Evolutionary conservation across 83 land plant genomes (phyloP), one percentile per base, ranked within the genome.

Genomic region (Diphasiastrum complanatum): DNA sequence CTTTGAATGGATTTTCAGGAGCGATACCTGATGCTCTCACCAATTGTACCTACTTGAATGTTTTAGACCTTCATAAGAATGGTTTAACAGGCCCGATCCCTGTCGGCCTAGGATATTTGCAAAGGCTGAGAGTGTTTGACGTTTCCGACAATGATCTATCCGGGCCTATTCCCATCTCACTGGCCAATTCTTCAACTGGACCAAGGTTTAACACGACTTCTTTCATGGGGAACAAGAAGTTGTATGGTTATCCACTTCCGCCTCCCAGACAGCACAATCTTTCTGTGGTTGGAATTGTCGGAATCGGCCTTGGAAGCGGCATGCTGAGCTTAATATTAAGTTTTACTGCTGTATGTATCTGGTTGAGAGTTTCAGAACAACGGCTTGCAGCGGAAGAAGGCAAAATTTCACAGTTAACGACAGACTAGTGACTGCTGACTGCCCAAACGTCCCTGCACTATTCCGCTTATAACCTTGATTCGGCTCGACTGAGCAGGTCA

Each of bases 291-390:
- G 58, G 16, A 3, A 54, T 54, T 25, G 58, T 54, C n/a, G 58
- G 58, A 28, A 54, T 54, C 14, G 58, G 58, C 16, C 58, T 54
- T 22, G 58, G 58, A 11, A 54, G 58, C 29, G 58, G 58, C n/a
- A 54, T 54, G 58, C 33, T 54, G 33, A 54, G 58, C 58, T 30
- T 54, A 14, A 54, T 54, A 4, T 28, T 54, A 5, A 54, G 58
- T 25, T 54, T 54, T 25, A 54, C 58, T n/a, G n/a, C n/a, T n/a
- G n/a, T n/a, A n/a, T n/a, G n/a, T n/a, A n/a, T n/a, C n/a, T n/a
- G n/a, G n/a, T n/a, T n/a, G n/a, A n/a, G n/a, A n/a, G n/a, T n/a
- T n/a, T n/a, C n/a, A n/a, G n/a, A n/a, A n/a, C n/a, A n/a, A n/a
- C n/a, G n/a, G n/a, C n/a, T n/a, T n/a, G n/a, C n/a, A n/a, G n/a